These are phyloP conservation scores for Picea abies DNA, from an alignment of 83 land plant species.

Conservation along the genomic window DNA sequence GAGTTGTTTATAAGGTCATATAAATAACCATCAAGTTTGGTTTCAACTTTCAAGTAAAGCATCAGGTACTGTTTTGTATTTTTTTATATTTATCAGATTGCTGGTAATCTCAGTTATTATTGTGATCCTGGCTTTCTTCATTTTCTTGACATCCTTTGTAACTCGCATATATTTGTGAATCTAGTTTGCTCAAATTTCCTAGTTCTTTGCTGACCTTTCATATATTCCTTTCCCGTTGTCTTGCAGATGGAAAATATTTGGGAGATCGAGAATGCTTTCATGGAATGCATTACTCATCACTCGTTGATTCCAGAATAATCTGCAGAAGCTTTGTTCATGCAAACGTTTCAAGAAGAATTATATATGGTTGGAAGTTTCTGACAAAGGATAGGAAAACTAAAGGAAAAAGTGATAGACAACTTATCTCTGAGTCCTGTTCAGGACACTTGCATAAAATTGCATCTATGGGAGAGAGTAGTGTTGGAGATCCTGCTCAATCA, in stretches of 20 bases:
- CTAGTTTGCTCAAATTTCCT: neutral
- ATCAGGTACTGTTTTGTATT: too few relatives aligned
- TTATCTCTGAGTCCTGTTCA: neutral
- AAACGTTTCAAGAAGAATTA: neutral
- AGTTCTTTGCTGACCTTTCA: neutral
- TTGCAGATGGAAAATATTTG: constrained; percentile 6
- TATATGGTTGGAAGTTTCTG: neutral
- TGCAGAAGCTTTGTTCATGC: neutral
- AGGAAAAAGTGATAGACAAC: constrained; percentile 2
- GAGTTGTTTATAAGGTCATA: too few relatives aligned
- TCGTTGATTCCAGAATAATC: neutral
- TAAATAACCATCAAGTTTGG: too few relatives aligned
- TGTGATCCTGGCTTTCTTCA: too few relatives aligned
- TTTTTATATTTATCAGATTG: too few relatives aligned
- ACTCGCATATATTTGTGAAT: too few relatives aligned
- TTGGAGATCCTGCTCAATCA: neutral
- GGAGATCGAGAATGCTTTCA: neutral
- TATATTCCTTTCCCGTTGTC: neutral
- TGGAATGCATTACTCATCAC: neutral
- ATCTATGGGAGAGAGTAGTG: neutral
- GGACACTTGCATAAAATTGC: neutral
- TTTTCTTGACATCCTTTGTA: too few relatives aligned
- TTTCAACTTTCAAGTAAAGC: too few relatives aligned
- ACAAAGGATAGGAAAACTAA: neutral
- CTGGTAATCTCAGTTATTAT: too few relatives aligned